Conservation (phyloP, 2,329 filamentous ascomycete species). For the Incumbomyces lentus region DNA sequence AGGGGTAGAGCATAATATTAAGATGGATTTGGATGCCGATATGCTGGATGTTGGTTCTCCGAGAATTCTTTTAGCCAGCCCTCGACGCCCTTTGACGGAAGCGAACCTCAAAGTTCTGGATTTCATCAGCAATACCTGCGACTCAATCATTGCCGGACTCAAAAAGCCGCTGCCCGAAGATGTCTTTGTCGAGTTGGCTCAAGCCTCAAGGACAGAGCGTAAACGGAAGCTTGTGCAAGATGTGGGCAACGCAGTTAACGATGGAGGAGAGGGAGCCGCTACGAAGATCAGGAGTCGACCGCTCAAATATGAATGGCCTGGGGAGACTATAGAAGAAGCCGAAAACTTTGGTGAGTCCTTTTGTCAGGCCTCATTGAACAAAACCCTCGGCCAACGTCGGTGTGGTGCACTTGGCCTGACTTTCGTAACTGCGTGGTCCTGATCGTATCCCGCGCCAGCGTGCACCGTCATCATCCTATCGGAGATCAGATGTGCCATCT, state of each 20-base stretch:
- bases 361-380: too few species aligned
- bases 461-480: constrained; percentile 37
- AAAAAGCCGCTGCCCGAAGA: constrained; percentile 19
- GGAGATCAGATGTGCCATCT: constrained; percentile 44
- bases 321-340: constrained; percentile 44
- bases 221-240: not conserved
- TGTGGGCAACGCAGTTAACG: constrained; percentile 7
- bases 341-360: constrained; percentile 44
- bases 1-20: not conserved
- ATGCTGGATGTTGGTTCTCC: constrained; percentile 1
- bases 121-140: constrained; percentile 16
- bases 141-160: constrained; percentile 14
- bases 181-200: constrained; percentile 20
- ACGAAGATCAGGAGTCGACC: constrained; percentile 13
- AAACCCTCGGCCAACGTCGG: too few species aligned
- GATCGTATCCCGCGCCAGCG: constrained; percentile 7
- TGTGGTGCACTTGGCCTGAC: too few species aligned
- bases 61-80: not conserved
- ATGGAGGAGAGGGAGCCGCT: constrained; percentile 20
- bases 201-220: constrained; percentile 23
- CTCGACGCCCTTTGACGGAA: not conserved
- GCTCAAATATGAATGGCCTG: constrained; percentile 43
- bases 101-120: constrained; percentile 12
- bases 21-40: not conserved
- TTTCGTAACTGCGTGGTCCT: too few species aligned